Conservation (phyloP, 1,284 basidiomycete genomes). For the Coniferiporia weirii region DNA sequence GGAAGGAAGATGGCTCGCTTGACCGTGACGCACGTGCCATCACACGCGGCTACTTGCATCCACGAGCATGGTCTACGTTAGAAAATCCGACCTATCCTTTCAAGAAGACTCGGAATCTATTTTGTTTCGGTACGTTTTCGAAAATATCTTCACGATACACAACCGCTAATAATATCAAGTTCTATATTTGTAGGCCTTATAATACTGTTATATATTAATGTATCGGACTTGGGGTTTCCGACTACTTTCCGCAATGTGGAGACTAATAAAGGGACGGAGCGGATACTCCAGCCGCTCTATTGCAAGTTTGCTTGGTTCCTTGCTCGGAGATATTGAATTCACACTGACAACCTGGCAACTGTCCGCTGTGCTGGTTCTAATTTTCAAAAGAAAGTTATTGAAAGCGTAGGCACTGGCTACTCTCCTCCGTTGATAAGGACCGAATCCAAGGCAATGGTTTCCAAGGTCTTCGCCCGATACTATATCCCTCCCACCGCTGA, state of each 20-base stretch:
- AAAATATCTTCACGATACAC: background rate
- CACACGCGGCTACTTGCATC: background rate
- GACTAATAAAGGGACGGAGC: background rate
- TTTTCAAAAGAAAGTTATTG: too few relatives aligned
- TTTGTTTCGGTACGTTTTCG: background rate
- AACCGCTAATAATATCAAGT: background rate
- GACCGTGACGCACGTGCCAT: background rate
- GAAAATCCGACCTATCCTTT: too few relatives aligned
- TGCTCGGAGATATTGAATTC: too few relatives aligned
- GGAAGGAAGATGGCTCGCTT: constrained; percentile 11
- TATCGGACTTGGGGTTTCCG: background rate
- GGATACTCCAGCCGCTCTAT: background rate
- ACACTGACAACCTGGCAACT: too few relatives aligned
- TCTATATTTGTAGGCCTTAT: background rate
- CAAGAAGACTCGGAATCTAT: too few relatives aligned
- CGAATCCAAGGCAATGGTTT: too few relatives aligned
- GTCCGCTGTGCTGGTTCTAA: too few relatives aligned
- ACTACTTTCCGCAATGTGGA: background rate
- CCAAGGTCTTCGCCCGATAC: too few relatives aligned
- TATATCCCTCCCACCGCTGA: too few relatives aligned
- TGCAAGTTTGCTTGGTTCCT: background rate
- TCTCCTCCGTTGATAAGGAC: too few relatives aligned
- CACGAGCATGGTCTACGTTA: too few relatives aligned
- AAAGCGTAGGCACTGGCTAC: too few relatives aligned
- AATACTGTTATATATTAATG: background rate